phyloP scores from a whole-genome alignment of 768 basidiomycete species.

The Scleroderma bovista region DNA sequence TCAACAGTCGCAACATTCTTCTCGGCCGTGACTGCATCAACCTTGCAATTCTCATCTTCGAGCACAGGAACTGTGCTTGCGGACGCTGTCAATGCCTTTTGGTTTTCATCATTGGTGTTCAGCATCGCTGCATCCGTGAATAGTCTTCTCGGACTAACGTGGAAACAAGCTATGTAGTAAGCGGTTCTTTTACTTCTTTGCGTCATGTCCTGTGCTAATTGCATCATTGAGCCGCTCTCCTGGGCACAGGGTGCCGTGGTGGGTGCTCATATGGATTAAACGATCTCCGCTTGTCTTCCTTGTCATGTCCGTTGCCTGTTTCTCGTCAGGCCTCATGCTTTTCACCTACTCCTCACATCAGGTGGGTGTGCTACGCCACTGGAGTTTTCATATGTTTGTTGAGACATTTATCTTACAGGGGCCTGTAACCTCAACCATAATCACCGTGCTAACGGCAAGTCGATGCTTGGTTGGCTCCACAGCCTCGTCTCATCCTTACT shows the following conservation, averaged over 20 bases:
- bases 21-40: conserved; percentile 47
- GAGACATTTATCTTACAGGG: conserved; percentile 36
- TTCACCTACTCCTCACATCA: conserved; percentile 73
- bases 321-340: conserved; percentile 71
- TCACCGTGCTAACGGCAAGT: conserved; percentile 62
- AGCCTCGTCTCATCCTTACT: conserved; percentile 6
- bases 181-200: conserved; percentile 18
- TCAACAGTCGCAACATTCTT: conserved; percentile 53
- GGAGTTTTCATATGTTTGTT: conserved; percentile 16
- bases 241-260: conserved; percentile 52
- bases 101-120: conserved; percentile 52
- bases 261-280: conserved; percentile 78
- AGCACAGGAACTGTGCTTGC: conserved; percentile 30
- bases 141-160: conserved; percentile 46
- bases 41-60: conserved; percentile 42
- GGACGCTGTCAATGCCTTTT: conserved; percentile 45
- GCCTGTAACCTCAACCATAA: conserved; percentile 58
- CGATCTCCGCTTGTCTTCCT: conserved; percentile 78
- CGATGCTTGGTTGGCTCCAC: neutral
- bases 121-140: conserved; percentile 52
- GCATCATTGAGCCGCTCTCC: conserved; percentile 41
- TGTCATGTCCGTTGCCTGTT: conserved; percentile 78
- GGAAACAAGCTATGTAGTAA: conserved; percentile 56
- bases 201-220: conserved; percentile 10
- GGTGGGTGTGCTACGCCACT: conserved; percentile 34